These are phyloP conservation scores for Citrus cavaleriei DNA, from an alignment of 345 rosid genomes.

Conservation along the genomic window DNA sequence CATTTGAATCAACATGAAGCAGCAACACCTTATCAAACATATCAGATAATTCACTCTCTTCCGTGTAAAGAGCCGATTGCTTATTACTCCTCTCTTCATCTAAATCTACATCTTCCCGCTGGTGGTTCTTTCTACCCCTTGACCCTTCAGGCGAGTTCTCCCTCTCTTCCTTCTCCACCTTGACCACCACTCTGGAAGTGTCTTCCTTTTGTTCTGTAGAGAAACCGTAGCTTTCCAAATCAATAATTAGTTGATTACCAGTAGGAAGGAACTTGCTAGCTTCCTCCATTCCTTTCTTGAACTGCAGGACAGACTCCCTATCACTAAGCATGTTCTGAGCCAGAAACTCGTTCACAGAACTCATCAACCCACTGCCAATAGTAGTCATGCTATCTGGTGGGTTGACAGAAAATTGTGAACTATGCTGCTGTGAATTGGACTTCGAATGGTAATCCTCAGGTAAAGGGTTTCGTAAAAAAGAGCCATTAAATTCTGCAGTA, in stretches of 20 bases:
- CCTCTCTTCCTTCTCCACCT: conserved; percentile 31
- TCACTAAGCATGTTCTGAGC: conserved; percentile 54
- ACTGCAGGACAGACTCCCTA: conserved; percentile 55
- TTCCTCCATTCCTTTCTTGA: conserved; percentile 74
- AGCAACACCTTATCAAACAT: conserved; percentile 71
- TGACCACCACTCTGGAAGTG: conserved; percentile 10
- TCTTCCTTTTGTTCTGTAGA: conserved; percentile 10
- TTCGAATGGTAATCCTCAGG: conserved; percentile 11
- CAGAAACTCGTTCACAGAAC: conserved; percentile 39
- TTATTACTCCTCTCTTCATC: conserved; percentile 66
- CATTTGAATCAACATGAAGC: conserved; percentile 20
- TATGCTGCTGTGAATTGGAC: conserved; percentile 10
- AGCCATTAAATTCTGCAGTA: not conserved
- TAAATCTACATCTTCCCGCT: conserved; percentile 38
- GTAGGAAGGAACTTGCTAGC: conserved; percentile 87
- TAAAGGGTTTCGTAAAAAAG: conserved; percentile 5
- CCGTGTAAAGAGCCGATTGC: conserved; percentile 45
- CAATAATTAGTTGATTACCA: conserved; percentile 35
- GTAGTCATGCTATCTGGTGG: conserved; percentile 14
- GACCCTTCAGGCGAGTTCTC: conserved; percentile 20
- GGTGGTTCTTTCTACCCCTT: conserved; percentile 52
- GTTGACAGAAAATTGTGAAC: conserved; percentile 13
- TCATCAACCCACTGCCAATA: conserved; percentile 17
- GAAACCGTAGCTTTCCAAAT: conserved; percentile 26
- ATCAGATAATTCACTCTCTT: conserved; percentile 58